Percentiles rank a stretch among this genome's conserved stretches.
These are phyloP conservation scores for Paramyrothecium roridum DNA, from an alignment of 2,329 filamentous ascomycete genomes.

Conservation along the genomic window DNA sequence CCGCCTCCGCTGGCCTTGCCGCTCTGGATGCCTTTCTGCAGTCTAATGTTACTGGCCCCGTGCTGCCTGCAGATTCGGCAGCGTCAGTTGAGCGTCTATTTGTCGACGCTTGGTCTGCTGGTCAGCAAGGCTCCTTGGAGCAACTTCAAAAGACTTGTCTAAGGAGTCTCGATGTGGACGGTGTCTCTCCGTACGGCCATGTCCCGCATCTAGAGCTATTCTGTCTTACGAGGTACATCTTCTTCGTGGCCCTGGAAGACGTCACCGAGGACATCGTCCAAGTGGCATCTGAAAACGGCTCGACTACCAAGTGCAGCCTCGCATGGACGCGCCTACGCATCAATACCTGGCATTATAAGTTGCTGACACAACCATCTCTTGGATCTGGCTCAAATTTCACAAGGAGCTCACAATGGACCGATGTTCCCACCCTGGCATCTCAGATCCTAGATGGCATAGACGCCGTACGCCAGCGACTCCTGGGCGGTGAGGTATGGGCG, in stretches of 20 bases:
- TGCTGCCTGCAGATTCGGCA: conserved; percentile 42
- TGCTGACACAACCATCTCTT: conserved; percentile 54
- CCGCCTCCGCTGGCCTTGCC: conserved; percentile 27
- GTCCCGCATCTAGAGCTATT: conserved; percentile 84
- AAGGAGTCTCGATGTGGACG: conserved; percentile 72
- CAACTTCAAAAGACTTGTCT: conserved; percentile 57
- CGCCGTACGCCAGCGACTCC: conserved; percentile 35
- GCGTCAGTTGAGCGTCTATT: conserved; percentile 31
- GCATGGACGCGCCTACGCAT: conserved; percentile 68
- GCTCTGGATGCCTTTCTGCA: conserved; percentile 76
- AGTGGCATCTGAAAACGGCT: conserved; percentile 15
- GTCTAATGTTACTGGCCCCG: conserved; percentile 82
- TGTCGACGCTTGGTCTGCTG: conserved; percentile 31
- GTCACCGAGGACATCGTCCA: conserved; percentile 18
- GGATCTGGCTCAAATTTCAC: conserved; percentile 53
- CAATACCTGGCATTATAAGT: conserved; percentile 66
- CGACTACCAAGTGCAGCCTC: conserved; percentile 41
- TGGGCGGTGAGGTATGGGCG: conserved; percentile 34
- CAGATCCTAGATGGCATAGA: conserved; percentile 40
- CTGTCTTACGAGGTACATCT: conserved; percentile 60
- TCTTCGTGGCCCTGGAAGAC: conserved; percentile 25
- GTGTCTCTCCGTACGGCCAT: conserved; percentile 79
- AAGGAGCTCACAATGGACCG: conserved; percentile 56
- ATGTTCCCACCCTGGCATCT: conserved; percentile 54
- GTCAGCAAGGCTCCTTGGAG: conserved; percentile 21